These are phyloP conservation scores for Prunus mongolica DNA, from an alignment of 306 rosid species.

Conservation along the genomic window DNA sequence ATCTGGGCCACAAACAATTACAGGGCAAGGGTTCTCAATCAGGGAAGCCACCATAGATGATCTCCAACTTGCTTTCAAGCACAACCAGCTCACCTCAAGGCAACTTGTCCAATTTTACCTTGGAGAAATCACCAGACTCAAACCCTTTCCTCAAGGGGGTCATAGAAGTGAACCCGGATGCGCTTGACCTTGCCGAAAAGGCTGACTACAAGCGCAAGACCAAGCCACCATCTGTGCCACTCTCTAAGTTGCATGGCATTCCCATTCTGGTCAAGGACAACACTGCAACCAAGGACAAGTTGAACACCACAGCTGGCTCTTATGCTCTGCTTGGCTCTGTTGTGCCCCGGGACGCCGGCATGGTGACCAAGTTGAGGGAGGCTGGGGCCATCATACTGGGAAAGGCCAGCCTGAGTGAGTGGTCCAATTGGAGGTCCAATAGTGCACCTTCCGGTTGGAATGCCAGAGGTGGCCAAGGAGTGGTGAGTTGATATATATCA, in stretches of 20 bases:
- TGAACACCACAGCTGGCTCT: conserved; percentile 61
- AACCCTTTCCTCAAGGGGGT: conserved; percentile 58
- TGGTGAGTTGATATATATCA: conserved; percentile 25
- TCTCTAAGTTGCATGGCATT: conserved; percentile 46
- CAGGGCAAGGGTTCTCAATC: conserved; percentile 26
- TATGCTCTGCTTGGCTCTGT: conserved; percentile 54
- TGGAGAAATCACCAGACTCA: conserved; percentile 28
- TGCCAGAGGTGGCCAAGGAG: conserved; percentile 50
- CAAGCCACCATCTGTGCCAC: neutral
- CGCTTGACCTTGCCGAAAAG: conserved; percentile 46
- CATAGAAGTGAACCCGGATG: conserved; percentile 71
- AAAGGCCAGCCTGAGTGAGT: conserved; percentile 49
- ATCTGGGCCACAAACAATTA: neutral
- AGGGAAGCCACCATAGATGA: conserved; percentile 53
- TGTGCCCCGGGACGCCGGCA: conserved; percentile 59
- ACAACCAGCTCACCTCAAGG: conserved; percentile 36
- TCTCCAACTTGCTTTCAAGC: conserved; percentile 42
- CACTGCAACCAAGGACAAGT: conserved; percentile 47
- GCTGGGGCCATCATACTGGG: conserved; percentile 62
- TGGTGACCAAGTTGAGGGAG: conserved; percentile 43
- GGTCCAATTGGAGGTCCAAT: conserved; percentile 40
- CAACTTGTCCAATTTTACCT: conserved; percentile 49
- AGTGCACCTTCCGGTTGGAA: conserved; percentile 39
- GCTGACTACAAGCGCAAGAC: conserved; percentile 47
- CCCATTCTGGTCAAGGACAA: conserved; percentile 63